Evolutionary conservation across 1,284 basidiomycete genomes (phyloP), one percentile per base, ranked within the genome.

Genomic region (Sparassis latifolia): DNA sequence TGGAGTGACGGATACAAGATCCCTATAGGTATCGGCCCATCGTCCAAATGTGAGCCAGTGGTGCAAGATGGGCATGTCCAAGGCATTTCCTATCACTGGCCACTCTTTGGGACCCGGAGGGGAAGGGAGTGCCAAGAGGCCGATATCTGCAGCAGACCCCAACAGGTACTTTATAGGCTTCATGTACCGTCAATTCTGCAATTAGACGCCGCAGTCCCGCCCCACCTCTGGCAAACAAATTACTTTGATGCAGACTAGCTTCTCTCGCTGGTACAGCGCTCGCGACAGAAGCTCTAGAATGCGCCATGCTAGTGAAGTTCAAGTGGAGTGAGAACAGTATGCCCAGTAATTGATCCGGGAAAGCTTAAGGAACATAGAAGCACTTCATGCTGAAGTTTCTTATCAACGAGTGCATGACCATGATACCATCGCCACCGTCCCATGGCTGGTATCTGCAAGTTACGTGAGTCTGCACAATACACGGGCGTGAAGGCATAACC

Each of bases 21-120:
- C 51, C 75, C 74, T 72, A 56, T 66, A 75, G 65, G 64, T 65
- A 10, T 67, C 55, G 1, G 66, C 69, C 74, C 74, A 76, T 12
- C 69, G 56, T n/a, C 65, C 57, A 47, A 71, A 76, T 4, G 66
- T 67, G 10, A 67, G 50, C 74, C 74, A 77, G 41, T 68, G 62
- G 10, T 68, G 60, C 4, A 55, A 55, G 4, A 61, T 57, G 12
- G 74, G 74, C 63, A 76, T 69, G 51, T 76, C 69, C 5, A 75
- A 57, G 2, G 73, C 53, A 54, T 75, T 76, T 20, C 70, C 75
- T 29, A 76, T 62, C n/a, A 76, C 40, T 3, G 73, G 74, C 37
- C 61, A 60, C 27, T 65, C 65, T 48, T 53, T 64, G 3, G 75
- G 75, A 27, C 75, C 74, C 5, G 74, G 73, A n/a, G 73, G 73